Percentiles rank a stretch among this genome's conserved stretches.
Conservation (phyloP, 2,329 filamentous ascomycete genomes). For the Pseudocercospora eumusae region DNA sequence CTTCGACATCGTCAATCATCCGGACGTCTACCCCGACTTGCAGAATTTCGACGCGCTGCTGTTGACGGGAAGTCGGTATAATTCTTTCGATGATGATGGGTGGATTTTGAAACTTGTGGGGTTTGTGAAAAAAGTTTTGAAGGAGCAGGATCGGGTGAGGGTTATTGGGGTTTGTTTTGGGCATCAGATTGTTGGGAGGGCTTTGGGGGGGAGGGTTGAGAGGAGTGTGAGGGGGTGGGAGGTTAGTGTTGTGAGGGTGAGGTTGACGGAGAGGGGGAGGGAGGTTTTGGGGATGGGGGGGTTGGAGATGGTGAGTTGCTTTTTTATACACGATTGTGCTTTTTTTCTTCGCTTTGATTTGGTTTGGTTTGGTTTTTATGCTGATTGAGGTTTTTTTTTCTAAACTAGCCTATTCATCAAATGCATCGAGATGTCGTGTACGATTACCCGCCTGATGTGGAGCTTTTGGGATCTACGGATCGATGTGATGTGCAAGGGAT, state of each 20-base stretch:
- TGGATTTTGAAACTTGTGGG: conserved; percentile 77
- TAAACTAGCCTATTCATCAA: conserved; percentile 75
- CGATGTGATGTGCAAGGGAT: conserved; percentile 77
- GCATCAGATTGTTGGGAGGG: conserved; percentile 79
- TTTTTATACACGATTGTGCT: no score
- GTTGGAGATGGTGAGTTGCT: conserved; percentile 57
- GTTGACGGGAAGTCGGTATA: conserved; percentile 68
- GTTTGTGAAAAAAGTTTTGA: conserved; percentile 63
- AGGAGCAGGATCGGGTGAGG: conserved; percentile 60
- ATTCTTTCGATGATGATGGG: conserved; percentile 69
- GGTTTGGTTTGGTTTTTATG: neutral
- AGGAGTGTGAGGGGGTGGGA: conserved; percentile 75
- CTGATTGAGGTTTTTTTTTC: neutral
- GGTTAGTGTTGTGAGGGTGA: conserved; percentile 69
- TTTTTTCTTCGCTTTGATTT: no score
- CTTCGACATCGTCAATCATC: conserved; percentile 70
- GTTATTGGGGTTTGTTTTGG: conserved; percentile 85
- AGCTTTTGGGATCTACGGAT: conserved; percentile 64
- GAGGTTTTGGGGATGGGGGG: conserved; percentile 67
- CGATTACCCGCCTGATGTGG: conserved; percentile 61
- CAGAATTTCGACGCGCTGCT: conserved; percentile 78
- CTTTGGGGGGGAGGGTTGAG: conserved; percentile 67
- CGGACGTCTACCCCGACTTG: conserved; percentile 70
- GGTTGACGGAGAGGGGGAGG: conserved; percentile 69
- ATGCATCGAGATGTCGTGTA: conserved; percentile 82